Conservation (phyloP, 306 rosid species). For the Mucuna pruriens region DNA sequence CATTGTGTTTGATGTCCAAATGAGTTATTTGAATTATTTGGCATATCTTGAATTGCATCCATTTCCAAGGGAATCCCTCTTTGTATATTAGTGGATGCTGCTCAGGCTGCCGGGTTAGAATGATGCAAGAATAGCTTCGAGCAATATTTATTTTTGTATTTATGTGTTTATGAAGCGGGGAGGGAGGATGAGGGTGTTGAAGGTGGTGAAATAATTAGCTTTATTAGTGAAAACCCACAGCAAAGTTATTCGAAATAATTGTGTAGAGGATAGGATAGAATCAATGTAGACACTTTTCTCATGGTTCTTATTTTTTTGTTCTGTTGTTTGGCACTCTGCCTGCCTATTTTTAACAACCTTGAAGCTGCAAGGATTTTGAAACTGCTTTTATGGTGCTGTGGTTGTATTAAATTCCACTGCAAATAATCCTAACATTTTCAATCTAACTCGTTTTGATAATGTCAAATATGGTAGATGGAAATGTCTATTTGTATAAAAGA, state of each 20-base stretch:
- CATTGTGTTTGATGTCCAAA: conserved; percentile 26
- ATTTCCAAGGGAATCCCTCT: conserved; percentile 38
- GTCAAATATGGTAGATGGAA: background rate
- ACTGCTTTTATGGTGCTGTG: conserved; percentile 34
- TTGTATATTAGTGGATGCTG: conserved; percentile 64
- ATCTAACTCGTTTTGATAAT: background rate
- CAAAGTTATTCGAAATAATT: conserved; percentile 46
- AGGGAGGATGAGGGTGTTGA: conserved; percentile 19
- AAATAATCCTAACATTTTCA: conserved; percentile 38
- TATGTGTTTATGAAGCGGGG: conserved; percentile 26
- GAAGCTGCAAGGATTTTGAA: conserved; percentile 25
- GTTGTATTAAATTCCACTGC: conserved; percentile 30
- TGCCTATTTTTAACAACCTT: conserved; percentile 5
- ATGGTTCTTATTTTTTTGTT: background rate
- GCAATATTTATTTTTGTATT: conserved; percentile 36
- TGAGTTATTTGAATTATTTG: conserved; percentile 32
- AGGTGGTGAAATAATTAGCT: conserved; percentile 38
- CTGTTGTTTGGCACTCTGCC: background rate
- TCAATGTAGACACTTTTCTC: conserved; percentile 9
- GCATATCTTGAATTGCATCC: conserved; percentile 33
- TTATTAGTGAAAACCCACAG: conserved; percentile 29
- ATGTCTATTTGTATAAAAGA: background rate
- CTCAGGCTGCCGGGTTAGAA: conserved; percentile 44
- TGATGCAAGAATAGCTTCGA: conserved; percentile 40
- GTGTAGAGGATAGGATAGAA: conserved; percentile 27